Evolutionary conservation across 768 basidiomycete species (phyloP).

Genomic region (Leccinellum albellum): DNA sequence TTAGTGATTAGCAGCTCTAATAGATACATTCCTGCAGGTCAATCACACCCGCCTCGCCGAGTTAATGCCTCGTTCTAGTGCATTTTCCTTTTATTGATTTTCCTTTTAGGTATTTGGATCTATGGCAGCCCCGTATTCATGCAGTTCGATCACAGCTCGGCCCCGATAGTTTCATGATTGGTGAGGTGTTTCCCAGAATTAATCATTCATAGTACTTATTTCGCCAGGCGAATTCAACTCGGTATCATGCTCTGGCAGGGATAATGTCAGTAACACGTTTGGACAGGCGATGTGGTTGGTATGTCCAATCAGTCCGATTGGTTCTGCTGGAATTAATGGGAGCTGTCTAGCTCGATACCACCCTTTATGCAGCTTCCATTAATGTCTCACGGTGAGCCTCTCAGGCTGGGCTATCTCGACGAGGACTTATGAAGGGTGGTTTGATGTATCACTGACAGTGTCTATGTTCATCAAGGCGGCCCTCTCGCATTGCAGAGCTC

Average conservation of each 20-base stretch:
- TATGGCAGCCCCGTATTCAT: constrained; percentile 52
- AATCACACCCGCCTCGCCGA: constrained; percentile 50
- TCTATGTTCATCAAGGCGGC: constrained; percentile 54
- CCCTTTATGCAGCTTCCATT: constrained; percentile 31
- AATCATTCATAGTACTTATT: not conserved
- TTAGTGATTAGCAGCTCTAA: not conserved
- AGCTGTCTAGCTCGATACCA: constrained; percentile 12
- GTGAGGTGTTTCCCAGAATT: constrained; percentile 18
- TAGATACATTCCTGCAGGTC: constrained; percentile 31
- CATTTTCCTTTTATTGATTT: not conserved
- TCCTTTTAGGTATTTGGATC: constrained; percentile 44
- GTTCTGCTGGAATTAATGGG: not conserved
- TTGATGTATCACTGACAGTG: constrained; percentile 23
- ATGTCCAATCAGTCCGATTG: constrained; percentile 15
- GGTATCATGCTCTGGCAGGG: constrained; percentile 49
- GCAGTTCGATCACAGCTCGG: constrained; percentile 46
- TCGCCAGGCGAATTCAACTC: constrained; percentile 50
- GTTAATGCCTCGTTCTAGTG: constrained; percentile 25
- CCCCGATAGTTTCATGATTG: constrained; percentile 46
- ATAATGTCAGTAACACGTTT: constrained; percentile 51
- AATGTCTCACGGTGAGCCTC: constrained; percentile 43
- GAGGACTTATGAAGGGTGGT: not conserved
- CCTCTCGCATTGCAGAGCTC: constrained; percentile 49
- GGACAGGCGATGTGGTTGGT: constrained; percentile 54
- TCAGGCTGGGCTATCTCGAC: not conserved